These are phyloP conservation scores for Limtongozyma cylindracea DNA, from an alignment of 805 yeast species.

Conservation along the genomic window DNA sequence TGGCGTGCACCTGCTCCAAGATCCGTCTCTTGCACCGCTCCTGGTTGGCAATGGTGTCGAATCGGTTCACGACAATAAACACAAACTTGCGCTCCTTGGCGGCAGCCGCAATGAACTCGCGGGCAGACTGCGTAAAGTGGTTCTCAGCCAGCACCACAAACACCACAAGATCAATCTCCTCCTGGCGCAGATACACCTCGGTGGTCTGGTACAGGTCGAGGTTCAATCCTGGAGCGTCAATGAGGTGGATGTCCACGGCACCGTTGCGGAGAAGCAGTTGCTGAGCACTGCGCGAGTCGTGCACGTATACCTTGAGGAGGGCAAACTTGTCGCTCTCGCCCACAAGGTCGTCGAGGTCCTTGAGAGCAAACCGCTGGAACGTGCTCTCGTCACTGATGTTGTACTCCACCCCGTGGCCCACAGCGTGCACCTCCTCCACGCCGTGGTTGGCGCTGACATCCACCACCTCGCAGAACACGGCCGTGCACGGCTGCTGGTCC, in stretches of 20 bases:
- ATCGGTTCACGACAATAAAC: constrained; percentile 83
- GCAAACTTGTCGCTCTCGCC: constrained; percentile 46
- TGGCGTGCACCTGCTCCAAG: constrained; percentile 56
- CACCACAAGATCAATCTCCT: constrained; percentile 87
- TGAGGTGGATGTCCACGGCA: constrained; percentile 71
- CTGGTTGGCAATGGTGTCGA: constrained; percentile 67
- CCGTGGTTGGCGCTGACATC: constrained; percentile 58
- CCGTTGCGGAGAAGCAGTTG: constrained; percentile 69
- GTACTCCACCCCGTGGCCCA: constrained; percentile 29
- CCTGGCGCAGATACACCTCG: constrained; percentile 86
- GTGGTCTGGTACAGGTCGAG: constrained; percentile 86
- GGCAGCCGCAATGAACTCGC: constrained; percentile 77
- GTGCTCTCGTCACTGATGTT: constrained; percentile 34
- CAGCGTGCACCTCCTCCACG: constrained; percentile 84
- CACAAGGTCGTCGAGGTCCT: constrained; percentile 43
- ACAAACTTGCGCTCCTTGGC: constrained; percentile 80
- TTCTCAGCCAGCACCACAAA: constrained; percentile 94
- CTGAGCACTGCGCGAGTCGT: constrained; percentile 43
- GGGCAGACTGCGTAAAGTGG: constrained; percentile 82
- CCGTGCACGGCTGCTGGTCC: constrained; percentile 95
- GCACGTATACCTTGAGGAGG: constrained; percentile 56
- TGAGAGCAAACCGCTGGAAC: constrained; percentile 25
- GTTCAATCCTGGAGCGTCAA: constrained; percentile 95
- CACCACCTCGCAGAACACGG: constrained; percentile 83
- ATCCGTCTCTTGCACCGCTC: constrained; percentile 55